phyloP scores from a whole-genome alignment of 352 stramenopile genomes.

The Pythium pyrilobum region DNA sequence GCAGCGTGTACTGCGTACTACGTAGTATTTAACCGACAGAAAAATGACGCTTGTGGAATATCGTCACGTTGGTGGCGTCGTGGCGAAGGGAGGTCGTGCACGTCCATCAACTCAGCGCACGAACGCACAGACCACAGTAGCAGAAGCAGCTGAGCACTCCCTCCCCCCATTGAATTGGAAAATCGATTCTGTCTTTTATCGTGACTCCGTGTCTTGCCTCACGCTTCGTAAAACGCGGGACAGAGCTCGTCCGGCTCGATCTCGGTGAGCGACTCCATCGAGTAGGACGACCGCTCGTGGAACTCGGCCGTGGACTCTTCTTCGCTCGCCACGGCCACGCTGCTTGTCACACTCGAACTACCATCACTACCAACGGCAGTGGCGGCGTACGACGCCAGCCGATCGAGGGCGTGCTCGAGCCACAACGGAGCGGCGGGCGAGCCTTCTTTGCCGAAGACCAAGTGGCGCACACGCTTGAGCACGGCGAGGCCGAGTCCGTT shows the following conservation, averaged over 20 bases:
- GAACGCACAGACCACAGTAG: no score
- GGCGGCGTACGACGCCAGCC: constrained; percentile 25
- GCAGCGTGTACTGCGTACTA: neutral
- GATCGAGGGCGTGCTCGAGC: constrained; percentile 35
- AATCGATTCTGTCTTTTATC: neutral
- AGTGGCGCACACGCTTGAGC: constrained; percentile 45
- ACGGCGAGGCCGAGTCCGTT: constrained; percentile 32
- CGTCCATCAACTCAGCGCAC: no score
- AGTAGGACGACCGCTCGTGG: constrained; percentile 55
- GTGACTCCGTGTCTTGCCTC: neutral
- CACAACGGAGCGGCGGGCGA: constrained; percentile 19
- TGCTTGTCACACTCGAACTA: neutral
- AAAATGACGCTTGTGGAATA: constrained; percentile 16
- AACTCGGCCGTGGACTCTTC: constrained; percentile 38
- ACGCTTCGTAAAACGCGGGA: constrained; percentile 37
- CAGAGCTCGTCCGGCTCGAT: constrained; percentile 49
- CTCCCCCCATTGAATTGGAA: no score
- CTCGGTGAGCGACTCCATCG: constrained; percentile 47
- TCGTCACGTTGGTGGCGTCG: constrained; percentile 3
- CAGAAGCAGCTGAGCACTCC: no score
- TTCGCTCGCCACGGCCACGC: neutral
- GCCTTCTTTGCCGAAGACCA: constrained; percentile 19
- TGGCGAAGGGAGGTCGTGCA: no score
- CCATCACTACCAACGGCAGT: neutral
- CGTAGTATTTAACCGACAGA: constrained; percentile 24